phyloP scores from a whole-genome alignment of 2,329 filamentous ascomycete genomes.

The Triangularia setosa region DNA sequence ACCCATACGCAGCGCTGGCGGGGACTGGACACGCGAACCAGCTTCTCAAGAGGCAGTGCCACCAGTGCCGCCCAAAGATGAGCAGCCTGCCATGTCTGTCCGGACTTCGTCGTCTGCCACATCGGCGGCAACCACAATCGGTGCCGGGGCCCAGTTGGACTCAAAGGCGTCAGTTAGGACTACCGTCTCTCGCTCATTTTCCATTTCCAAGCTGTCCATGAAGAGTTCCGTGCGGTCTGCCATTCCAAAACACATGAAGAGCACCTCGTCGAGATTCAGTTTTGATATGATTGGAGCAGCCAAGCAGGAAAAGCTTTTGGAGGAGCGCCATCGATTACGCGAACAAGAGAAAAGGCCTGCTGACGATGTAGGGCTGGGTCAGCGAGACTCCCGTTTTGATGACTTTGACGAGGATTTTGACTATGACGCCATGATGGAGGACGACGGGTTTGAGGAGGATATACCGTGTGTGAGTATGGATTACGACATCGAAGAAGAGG shows the following conservation, averaged over 20 bases:
- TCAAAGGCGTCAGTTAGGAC: constrained; percentile 36
- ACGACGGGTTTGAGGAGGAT: constrained; percentile 62
- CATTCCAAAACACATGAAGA: constrained; percentile 64
- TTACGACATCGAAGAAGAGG: constrained; percentile 45
- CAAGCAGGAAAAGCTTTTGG: constrained; percentile 63
- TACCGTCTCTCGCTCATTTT: constrained; percentile 50
- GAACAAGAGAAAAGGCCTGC: constrained; percentile 56
- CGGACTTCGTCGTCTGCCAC: constrained; percentile 31
- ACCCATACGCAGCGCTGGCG: neutral
- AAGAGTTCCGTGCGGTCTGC: constrained; percentile 41
- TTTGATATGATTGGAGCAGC: constrained; percentile 75
- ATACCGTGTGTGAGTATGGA: constrained; percentile 54
- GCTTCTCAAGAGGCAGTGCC: constrained; percentile 22
- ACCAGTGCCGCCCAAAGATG: constrained; percentile 40
- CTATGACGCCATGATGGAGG: constrained; percentile 62
- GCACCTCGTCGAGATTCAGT: constrained; percentile 74
- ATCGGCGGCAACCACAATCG: constrained; percentile 28
- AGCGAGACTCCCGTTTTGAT: constrained; percentile 53
- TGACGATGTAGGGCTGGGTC: constrained; percentile 34
- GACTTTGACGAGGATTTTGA: constrained; percentile 62
- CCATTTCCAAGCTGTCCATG: constrained; percentile 46
- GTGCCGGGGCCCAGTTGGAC: constrained; percentile 19
- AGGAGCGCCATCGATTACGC: constrained; percentile 67
- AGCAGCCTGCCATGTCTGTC: constrained; percentile 27
- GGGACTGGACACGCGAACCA: neutral